A percentile compares a stretch with the other conserved stretches of the same genome.
Conservation (phyloP, 768 basidiomycete genomes). For the Phaeotremella skinneri region DNA sequence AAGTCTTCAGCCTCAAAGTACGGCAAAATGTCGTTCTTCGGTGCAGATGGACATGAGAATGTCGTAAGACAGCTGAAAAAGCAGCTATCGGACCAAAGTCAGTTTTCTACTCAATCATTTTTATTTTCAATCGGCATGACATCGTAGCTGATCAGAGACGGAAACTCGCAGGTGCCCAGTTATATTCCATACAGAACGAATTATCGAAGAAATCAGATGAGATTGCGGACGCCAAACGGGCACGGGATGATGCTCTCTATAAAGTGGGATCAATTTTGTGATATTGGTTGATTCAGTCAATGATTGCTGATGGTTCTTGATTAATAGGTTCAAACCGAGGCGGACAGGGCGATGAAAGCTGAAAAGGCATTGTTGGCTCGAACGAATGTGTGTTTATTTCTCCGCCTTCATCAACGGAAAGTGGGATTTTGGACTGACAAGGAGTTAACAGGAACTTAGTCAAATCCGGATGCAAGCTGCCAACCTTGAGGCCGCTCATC, state of each 20-base stretch:
- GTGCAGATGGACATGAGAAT: constrained; percentile 44
- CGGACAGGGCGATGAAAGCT: constrained; percentile 35
- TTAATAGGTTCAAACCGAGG: constrained; percentile 35
- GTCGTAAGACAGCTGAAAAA: constrained; percentile 42
- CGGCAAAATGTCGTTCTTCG: constrained; percentile 46
- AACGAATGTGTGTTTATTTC: constrained; percentile 23
- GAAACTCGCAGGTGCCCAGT: constrained; percentile 39
- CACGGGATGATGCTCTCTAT: constrained; percentile 40
- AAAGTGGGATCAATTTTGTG: constrained; percentile 20
- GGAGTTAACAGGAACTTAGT: constrained; percentile 37
- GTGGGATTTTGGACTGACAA: background rate
- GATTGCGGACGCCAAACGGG: constrained; percentile 30
- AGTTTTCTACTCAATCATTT: constrained; percentile 2
- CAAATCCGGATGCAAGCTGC: constrained; percentile 35
- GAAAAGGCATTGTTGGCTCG: constrained; percentile 27
- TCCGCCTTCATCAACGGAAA: background rate
- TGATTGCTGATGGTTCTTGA: background rate
- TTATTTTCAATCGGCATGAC: too few species aligned
- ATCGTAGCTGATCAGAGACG: too few species aligned
- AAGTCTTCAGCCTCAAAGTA: too few species aligned
- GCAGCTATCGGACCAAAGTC: constrained; percentile 46
- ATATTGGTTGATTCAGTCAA: background rate
- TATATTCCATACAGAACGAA: constrained; percentile 47
- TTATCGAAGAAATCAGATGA: constrained; percentile 31
- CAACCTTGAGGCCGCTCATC: constrained; percentile 44